Evolutionary conservation across 2,329 filamentous ascomycete species (phyloP).

Genomic region (Talaromyces sp.): DNA sequence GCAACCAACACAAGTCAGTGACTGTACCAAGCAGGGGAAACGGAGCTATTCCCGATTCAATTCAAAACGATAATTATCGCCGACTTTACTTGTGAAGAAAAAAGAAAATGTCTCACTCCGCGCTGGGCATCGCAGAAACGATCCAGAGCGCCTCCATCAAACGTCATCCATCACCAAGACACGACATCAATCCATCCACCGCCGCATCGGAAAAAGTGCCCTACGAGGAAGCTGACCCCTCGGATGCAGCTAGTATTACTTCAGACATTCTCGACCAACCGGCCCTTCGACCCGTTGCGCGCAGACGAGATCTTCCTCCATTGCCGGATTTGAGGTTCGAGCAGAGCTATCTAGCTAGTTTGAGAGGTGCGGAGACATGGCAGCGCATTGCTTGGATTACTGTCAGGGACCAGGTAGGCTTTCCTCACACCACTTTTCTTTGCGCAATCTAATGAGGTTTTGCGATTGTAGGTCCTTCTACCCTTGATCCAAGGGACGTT

Average conservation of each 20-base stretch:
- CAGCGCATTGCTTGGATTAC: slow-evolving; percentile 82
- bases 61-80: not conserved
- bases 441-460: not conserved
- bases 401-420: slow-evolving; percentile 69
- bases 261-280: slow-evolving; percentile 49
- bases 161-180: slow-evolving; percentile 64
- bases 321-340: slow-evolving; percentile 87
- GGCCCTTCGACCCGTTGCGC: slow-evolving; percentile 36
- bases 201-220: slow-evolving; percentile 66
- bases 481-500: slow-evolving; percentile 82
- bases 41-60: slow-evolving; percentile 3
- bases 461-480: slow-evolving; percentile 66
- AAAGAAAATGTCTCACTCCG: slow-evolving; percentile 33
- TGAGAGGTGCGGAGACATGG: slow-evolving; percentile 75
- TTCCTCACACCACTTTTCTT: not conserved
- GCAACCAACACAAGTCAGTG: not conserved
- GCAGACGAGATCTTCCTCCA: slow-evolving; percentile 61
- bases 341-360: slow-evolving; percentile 93
- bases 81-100: not conserved
- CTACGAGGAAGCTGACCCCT: slow-evolving; percentile 48
- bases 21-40: not conserved
- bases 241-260: slow-evolving; percentile 45
- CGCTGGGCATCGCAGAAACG: slow-evolving; percentile 70
- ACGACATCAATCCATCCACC: slow-evolving; percentile 80
- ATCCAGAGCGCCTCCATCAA: slow-evolving; percentile 80